Evolutionary conservation across 176 grass and related monocot species (phyloP).

Genomic region (Zoysia japonica): DNA sequence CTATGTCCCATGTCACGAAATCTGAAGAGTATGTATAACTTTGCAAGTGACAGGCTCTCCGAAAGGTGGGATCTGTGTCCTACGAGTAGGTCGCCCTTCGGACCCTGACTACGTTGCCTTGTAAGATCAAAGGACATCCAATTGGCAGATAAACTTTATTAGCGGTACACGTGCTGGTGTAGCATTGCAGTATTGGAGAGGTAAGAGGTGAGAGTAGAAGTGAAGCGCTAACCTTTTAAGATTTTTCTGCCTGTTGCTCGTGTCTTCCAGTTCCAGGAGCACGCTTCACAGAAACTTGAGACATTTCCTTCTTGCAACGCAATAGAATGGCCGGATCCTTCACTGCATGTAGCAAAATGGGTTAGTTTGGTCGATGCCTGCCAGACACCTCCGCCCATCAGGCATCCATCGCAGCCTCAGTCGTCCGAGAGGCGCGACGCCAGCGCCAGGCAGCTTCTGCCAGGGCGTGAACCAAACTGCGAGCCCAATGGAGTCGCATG

Average conservation of each 20-base stretch:
- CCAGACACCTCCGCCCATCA: too few species aligned
- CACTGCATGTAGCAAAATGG: conserved; percentile 2
- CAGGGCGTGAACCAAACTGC: too few species aligned
- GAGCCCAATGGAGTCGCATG: conserved; percentile 3
- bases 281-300: conserved; percentile 4
- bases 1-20: conserved; percentile 42
- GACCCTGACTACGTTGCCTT: conserved; percentile 11
- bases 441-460: too few species aligned
- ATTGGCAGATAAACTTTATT: not conserved
- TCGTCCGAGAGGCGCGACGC: too few species aligned
- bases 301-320: not conserved
- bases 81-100: conserved; percentile 7
- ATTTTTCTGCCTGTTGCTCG: not conserved
- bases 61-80: conserved; percentile 39
- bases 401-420: too few species aligned
- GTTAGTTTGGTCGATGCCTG: too few species aligned
- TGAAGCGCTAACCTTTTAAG: not conserved
- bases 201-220: not conserved
- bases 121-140: conserved; percentile 7
- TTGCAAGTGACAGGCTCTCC: conserved; percentile 33
- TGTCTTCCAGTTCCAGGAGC: not conserved
- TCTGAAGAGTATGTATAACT: conserved; percentile 41
- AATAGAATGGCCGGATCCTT: conserved; percentile 5
- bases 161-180: not conserved
- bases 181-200: not conserved